phyloP scores from a whole-genome alignment of 768 basidiomycete species.

The Pilatotrama ljubarskyi region DNA sequence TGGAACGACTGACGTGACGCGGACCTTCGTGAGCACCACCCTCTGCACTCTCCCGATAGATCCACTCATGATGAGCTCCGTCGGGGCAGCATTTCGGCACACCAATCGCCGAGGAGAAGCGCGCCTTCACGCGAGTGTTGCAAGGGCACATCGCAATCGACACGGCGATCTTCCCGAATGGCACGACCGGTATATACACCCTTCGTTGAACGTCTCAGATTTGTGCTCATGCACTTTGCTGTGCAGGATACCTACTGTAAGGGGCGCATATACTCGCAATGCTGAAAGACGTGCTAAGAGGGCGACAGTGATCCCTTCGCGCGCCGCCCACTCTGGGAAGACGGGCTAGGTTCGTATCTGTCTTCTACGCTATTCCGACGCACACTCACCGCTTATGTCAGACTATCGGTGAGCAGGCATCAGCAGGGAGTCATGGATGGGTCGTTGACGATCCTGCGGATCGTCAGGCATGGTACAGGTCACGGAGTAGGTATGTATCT shows the following conservation, averaged over 20 bases:
- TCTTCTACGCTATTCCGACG: neutral
- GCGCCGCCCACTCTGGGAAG: constrained; percentile 76
- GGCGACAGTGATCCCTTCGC: constrained; percentile 74
- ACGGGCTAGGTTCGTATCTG: constrained; percentile 68
- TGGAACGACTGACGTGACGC: constrained; percentile 93
- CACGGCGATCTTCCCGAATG: constrained; percentile 76
- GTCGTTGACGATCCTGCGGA: neutral
- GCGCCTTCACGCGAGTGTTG: constrained; percentile 88
- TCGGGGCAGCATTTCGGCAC: constrained; percentile 79
- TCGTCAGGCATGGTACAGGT: constrained; percentile 82
- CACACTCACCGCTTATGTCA: constrained; percentile 23
- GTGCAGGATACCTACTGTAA: constrained; percentile 57
- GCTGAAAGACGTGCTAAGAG: neutral
- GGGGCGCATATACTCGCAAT: constrained; percentile 20
- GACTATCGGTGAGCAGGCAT: constrained; percentile 52
- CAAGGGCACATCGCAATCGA: constrained; percentile 93
- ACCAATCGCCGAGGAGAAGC: constrained; percentile 78
- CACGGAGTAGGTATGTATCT: constrained; percentile 70
- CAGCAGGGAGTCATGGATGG: neutral
- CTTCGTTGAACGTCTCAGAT: neutral
- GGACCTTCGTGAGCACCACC: constrained; percentile 67
- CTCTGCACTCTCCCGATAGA: neutral
- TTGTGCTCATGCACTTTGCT: neutral
- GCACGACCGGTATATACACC: constrained; percentile 62
- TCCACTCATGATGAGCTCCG: neutral